phyloP scores from a whole-genome alignment of 2,329 filamentous ascomycete species.

The Aspergillus clavatus region DNA sequence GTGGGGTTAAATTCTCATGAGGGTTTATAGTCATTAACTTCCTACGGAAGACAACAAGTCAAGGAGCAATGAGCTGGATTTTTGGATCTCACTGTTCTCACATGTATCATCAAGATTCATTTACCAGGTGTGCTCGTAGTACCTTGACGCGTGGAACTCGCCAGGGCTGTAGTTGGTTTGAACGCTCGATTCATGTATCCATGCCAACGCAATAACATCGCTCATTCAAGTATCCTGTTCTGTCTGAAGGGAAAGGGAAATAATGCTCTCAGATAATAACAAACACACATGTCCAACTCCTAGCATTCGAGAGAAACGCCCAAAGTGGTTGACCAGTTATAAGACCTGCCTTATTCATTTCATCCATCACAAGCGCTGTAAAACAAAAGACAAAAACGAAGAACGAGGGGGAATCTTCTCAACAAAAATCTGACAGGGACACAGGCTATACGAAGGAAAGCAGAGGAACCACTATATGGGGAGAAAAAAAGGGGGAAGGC shows the following conservation, averaged over 20 bases:
- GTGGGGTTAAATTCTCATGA: background rate
- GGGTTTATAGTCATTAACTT: background rate
- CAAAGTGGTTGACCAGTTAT: background rate
- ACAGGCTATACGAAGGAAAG: slow-evolving; percentile 16
- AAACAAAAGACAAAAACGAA: background rate
- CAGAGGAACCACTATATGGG: slow-evolving; percentile 1
- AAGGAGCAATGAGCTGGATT: background rate
- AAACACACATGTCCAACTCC: background rate
- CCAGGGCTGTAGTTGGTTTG: no score
- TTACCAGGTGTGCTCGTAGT: no score
- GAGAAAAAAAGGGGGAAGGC: background rate
- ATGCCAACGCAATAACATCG: background rate
- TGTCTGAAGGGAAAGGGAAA: no score
- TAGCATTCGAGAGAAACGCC: background rate
- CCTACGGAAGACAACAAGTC: background rate
- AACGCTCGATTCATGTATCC: no score
- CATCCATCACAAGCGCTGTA: background rate
- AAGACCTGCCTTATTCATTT: background rate
- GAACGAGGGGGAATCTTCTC: background rate
- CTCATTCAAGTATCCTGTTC: slow-evolving; percentile 11
- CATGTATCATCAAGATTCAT: no score
- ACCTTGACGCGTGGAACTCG: no score
- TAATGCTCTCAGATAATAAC: slow-evolving; percentile 1
- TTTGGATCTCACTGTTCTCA: background rate
- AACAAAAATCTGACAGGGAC: background rate